Evolutionary conservation across 192 early-diverging fungal genomes (phyloP), one percentile per base, ranked within the genome.

Genomic region (Backusella morwellensis): DNA sequence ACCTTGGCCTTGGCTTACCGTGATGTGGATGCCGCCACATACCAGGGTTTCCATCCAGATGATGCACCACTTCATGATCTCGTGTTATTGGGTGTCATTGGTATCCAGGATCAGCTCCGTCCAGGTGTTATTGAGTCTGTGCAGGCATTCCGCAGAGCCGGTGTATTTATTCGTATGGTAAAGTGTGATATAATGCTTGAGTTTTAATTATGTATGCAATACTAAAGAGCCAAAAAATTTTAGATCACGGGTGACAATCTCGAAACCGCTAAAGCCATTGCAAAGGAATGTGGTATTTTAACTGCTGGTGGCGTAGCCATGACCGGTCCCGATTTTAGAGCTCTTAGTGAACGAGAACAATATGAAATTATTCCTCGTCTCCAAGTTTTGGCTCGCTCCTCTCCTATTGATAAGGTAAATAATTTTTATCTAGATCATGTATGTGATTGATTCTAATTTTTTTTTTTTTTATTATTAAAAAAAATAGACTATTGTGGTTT

Each of bases 221-320:
- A 72, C 29, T 50, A 44, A 42, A 29, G 23, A 29, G 4, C 23
- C 56, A n/a, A 7, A 14, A n/a, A 7, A 14, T 67, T 68, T 42
- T 68, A 34, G 29, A 29, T 96, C 74, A 93, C 90, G 15, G 90
- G 91, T 72, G 90, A 98, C 87, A 89, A 96, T 86, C 81, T 95
- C 38, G 90, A 90, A 56, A 98, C 97, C 21, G 97, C 97, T 6
- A 87, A 88, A 26, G 94, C 96, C 9, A 99, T 99, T 85, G 97
- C 95, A 66, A 87, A 82, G 68, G 89, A 93, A 35, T 93, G 95
- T 59, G 95, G 95, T 70, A 98, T 99, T 68, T 83, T 93, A 76
- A 91, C 90, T 56, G 85, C 87, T 74, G 87, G 90, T 76, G 88
- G 94, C 74, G 75, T 94, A 66, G 93, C 92, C 3, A 87, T 96